A percentile compares a stretch with the other conserved stretches of the same genome.
Conservation (phyloP, 139 green algal species). For the Coelastrella sp. region DNA sequence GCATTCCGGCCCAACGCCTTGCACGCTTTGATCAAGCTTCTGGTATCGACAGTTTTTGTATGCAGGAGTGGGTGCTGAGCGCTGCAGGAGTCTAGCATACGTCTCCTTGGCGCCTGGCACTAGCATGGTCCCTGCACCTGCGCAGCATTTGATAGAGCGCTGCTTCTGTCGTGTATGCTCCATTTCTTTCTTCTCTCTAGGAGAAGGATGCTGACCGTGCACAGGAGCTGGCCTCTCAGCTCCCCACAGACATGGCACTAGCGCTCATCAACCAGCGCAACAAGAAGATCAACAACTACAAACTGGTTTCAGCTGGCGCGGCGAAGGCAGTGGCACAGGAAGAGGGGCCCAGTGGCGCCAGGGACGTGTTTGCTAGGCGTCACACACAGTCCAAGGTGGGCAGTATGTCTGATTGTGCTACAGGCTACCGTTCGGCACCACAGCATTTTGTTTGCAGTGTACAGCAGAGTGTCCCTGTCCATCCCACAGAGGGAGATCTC, state of each 20-base stretch:
- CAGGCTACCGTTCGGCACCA: background rate
- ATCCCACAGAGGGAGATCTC: too few relatives aligned
- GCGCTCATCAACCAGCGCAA: conserved; percentile 45
- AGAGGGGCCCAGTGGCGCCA: background rate
- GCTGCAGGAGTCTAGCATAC: too few relatives aligned
- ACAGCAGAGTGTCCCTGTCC: too few relatives aligned
- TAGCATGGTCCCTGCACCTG: background rate
- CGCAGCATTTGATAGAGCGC: background rate
- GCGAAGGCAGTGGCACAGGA: background rate
- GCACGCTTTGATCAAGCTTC: too few relatives aligned
- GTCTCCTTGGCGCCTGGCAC: too few relatives aligned
- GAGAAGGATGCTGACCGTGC: background rate
- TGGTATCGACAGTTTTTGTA: too few relatives aligned
- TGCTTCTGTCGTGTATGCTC: background rate
- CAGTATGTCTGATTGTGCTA: background rate
- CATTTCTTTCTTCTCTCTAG: too few relatives aligned
- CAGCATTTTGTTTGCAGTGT: too few relatives aligned
- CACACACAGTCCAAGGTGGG: conserved; percentile 46
- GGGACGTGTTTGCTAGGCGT: conserved; percentile 29
- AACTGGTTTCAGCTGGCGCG: background rate
- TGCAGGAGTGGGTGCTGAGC: too few relatives aligned
- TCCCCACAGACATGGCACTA: conserved; percentile 6
- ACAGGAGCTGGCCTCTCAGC: background rate
- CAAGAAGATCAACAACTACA: conserved; percentile 6
- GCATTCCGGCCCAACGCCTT: too few relatives aligned